A percentile compares a stretch with the other conserved stretches of the same genome.
Evolutionary conservation across 805 yeast species (phyloP).

Genomic region (Candida ascalaphidarum): DNA sequence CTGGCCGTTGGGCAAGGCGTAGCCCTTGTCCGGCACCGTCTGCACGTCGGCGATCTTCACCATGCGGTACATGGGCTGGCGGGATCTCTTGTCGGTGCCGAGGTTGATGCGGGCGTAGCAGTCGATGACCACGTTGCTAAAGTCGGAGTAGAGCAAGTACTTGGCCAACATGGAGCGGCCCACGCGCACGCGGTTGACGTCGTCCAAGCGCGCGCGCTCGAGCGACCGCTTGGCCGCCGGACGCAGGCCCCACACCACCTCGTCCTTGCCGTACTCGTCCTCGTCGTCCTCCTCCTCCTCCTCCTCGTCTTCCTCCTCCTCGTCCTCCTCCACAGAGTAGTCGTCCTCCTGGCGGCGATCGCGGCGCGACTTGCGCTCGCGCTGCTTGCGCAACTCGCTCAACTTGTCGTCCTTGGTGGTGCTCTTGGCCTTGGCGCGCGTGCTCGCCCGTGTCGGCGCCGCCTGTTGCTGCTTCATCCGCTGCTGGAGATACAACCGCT

Average conservation of each 20-base stretch:
- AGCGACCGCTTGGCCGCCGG: constrained; percentile 14
- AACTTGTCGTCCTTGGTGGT: constrained; percentile 45
- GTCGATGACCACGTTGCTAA: constrained; percentile 59
- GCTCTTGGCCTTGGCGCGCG: constrained; percentile 19
- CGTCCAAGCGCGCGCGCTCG: constrained; percentile 45
- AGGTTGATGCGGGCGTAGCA: constrained; percentile 80
- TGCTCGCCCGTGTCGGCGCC: constrained; percentile 28
- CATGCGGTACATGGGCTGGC: constrained; percentile 67
- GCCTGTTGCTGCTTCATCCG: constrained; percentile 49
- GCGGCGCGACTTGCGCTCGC: constrained; percentile 44
- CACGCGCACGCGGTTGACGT: constrained; percentile 64
- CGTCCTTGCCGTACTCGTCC: constrained; percentile 18
- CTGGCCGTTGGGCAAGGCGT: constrained; percentile 31
- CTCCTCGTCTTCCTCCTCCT: constrained; percentile 28
- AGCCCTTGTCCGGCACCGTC: constrained; percentile 30
- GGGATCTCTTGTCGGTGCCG: constrained; percentile 57
- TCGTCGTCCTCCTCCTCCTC: constrained; percentile 35
- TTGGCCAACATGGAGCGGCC: constrained; percentile 73
- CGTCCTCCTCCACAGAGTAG: constrained; percentile 14
- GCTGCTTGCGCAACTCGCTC: constrained; percentile 65
- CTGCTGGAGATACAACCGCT: constrained; percentile 73
- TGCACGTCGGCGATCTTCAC: constrained; percentile 69
- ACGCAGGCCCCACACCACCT: constrained; percentile 26
- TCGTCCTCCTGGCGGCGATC: constrained; percentile 12
- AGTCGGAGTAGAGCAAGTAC: constrained; percentile 76